These are phyloP conservation scores for Alternaria burnsii DNA, from an alignment of 2,329 filamentous ascomycete species.

Conservation along the genomic window DNA sequence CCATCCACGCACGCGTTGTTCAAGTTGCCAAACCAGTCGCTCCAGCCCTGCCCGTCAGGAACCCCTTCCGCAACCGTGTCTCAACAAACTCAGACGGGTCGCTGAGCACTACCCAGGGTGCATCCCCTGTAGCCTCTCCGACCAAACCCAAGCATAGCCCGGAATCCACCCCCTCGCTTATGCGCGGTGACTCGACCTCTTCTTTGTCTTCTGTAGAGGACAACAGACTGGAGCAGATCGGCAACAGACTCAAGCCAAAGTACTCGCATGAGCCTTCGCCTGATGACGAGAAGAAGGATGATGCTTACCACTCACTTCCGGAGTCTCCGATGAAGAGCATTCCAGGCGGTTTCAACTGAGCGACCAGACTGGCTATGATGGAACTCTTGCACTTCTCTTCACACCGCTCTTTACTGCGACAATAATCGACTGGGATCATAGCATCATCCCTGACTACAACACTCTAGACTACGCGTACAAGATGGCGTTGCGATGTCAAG, in stretches of 20 bases:
- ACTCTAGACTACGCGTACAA: not conserved
- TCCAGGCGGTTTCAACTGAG: constrained; percentile 43
- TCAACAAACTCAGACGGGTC: constrained; percentile 45
- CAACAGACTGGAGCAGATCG: constrained; percentile 39
- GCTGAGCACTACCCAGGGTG: constrained; percentile 30
- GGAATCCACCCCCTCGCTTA: constrained; percentile 46
- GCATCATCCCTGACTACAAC: not conserved
- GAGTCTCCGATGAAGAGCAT: constrained; percentile 45
- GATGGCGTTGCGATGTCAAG: constrained; percentile 1
- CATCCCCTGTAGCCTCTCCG: constrained; percentile 31
- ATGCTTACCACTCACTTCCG: constrained; percentile 55
- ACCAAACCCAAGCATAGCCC: constrained; percentile 39
- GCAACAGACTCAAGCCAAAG: constrained; percentile 38
- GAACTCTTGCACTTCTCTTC: not conserved
- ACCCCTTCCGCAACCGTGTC: constrained; percentile 65
- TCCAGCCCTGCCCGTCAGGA: constrained; percentile 80
- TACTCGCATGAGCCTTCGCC: constrained; percentile 25
- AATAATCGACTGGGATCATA: not conserved
- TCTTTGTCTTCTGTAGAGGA: constrained; percentile 46
- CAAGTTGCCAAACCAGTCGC: constrained; percentile 83
- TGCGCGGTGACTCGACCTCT: constrained; percentile 46
- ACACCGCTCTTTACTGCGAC: not conserved
- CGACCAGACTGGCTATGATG: not conserved
- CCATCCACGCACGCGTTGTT: constrained; percentile 80
- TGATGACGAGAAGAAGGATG: constrained; percentile 34